phyloP scores from a whole-genome alignment of 257 asterid genomes.

The Osmanthus fragrans region DNA sequence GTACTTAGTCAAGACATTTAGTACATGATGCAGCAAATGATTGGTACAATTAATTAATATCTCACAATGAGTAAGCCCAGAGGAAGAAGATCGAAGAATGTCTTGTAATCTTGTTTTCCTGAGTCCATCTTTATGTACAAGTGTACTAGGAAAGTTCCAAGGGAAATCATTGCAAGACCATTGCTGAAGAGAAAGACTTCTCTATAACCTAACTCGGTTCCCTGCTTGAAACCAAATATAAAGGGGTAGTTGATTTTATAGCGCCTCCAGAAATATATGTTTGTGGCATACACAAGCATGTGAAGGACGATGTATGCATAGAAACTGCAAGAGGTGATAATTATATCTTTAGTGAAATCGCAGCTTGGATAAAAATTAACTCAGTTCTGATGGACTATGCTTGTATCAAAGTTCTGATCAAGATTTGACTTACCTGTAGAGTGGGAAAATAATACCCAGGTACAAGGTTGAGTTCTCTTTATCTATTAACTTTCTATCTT shows the following conservation, averaged over 20 bases:
- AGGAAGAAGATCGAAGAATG: slow-evolving; percentile 63
- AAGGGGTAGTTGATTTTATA: slow-evolving; percentile 80
- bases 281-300: slow-evolving; percentile 70
- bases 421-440: slow-evolving; percentile 54
- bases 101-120: slow-evolving; percentile 39
- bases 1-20: slow-evolving; percentile 13
- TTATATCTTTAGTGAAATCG: neutral
- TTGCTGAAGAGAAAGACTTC: slow-evolving; percentile 77
- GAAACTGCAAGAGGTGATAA: slow-evolving; percentile 55
- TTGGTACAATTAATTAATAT: slow-evolving; percentile 17
- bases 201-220: slow-evolving; percentile 72
- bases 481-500: slow-evolving; percentile 49
- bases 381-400: slow-evolving; percentile 3
- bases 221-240: slow-evolving; percentile 82
- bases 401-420: slow-evolving; percentile 1
- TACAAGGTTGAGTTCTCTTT: slow-evolving; percentile 45
- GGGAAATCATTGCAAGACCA: slow-evolving; percentile 68
- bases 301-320: slow-evolving; percentile 66
- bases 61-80: slow-evolving; percentile 67
- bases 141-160: slow-evolving; percentile 66
- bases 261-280: slow-evolving; percentile 80
- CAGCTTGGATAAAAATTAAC: slow-evolving; percentile 7
- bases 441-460: slow-evolving; percentile 65
- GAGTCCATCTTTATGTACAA: slow-evolving; percentile 67
- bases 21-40: slow-evolving; percentile 13